phyloP scores from a whole-genome alignment of 805 yeast genomes.

The Lipomyces sp. region DNA sequence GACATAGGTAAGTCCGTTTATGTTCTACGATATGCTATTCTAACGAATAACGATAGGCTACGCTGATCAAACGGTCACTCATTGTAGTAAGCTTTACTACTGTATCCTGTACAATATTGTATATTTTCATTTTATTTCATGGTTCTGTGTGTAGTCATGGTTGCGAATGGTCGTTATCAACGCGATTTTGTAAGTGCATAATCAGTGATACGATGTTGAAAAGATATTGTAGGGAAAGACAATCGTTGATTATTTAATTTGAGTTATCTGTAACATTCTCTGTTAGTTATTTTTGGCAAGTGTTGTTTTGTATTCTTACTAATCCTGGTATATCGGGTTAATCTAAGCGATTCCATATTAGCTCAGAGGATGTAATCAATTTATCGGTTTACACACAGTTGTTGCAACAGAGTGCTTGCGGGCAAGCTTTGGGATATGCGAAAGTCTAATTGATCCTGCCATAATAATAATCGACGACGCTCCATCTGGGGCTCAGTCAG shows the following conservation, averaged over 20 bases:
- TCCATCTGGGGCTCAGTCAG: neutral
- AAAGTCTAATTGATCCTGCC: too few species aligned
- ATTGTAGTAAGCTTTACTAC: neutral
- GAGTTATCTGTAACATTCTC: neutral
- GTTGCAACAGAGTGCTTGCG: neutral
- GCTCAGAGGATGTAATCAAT: neutral
- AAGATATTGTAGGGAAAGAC: neutral
- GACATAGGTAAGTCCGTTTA: constrained; percentile 39
- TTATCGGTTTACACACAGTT: neutral
- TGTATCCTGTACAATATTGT: neutral
- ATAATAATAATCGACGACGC: too few species aligned
- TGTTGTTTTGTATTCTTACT: neutral
- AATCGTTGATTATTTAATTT: neutral
- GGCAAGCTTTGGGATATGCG: too few species aligned
- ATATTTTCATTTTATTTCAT: neutral
- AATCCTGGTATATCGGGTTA: neutral
- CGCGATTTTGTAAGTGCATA: neutral
- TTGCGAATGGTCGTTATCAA: neutral
- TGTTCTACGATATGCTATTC: neutral
- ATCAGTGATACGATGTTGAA: neutral
- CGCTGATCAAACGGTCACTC: neutral
- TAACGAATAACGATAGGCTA: neutral
- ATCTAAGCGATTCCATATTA: neutral
- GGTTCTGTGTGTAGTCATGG: neutral
- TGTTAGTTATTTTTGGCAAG: neutral